Percentiles rank a stretch among this genome's conserved stretches.
Conservation (phyloP, 768 basidiomycete genomes). For the Leccinum broughii region DNA sequence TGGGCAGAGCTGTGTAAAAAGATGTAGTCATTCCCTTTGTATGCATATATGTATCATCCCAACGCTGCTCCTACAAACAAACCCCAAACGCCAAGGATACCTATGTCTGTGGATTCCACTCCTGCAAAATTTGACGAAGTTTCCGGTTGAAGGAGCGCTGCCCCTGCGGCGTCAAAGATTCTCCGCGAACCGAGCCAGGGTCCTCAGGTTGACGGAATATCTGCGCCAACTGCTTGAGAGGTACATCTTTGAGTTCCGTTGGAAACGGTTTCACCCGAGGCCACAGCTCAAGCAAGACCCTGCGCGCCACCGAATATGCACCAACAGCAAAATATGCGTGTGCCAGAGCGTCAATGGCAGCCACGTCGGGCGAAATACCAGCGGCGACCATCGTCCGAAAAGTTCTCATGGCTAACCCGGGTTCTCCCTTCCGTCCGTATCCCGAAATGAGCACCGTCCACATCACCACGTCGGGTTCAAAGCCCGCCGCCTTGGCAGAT, state of each 20-base stretch:
- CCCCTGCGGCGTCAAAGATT: slow-evolving; percentile 31
- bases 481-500: slow-evolving; percentile 47
- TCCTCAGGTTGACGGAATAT: slow-evolving; percentile 42
- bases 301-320: slow-evolving; percentile 49
- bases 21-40: neutral
- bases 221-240: slow-evolving; percentile 46
- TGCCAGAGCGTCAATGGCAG: slow-evolving; percentile 68
- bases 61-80: slow-evolving; percentile 1
- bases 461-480: slow-evolving; percentile 63
- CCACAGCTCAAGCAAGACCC: slow-evolving; percentile 64
- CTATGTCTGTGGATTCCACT: slow-evolving; percentile 22
- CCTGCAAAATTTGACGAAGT: slow-evolving; percentile 32
- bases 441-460: slow-evolving; percentile 79
- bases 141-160: slow-evolving; percentile 41
- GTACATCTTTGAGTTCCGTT: slow-evolving; percentile 40
- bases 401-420: slow-evolving; percentile 49
- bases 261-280: slow-evolving; percentile 62
- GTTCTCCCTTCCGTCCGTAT: slow-evolving; percentile 59
- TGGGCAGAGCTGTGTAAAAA: slow-evolving; percentile 1
- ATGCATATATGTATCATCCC: slow-evolving; percentile 8
- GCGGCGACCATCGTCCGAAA: slow-evolving; percentile 64
- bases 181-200: slow-evolving; percentile 13
- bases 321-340: slow-evolving; percentile 66
- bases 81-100: neutral
- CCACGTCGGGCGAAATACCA: slow-evolving; percentile 68